Conservation (phyloP, 2,329 filamentous ascomycete genomes). For the Pseudopithomyces maydicus region DNA sequence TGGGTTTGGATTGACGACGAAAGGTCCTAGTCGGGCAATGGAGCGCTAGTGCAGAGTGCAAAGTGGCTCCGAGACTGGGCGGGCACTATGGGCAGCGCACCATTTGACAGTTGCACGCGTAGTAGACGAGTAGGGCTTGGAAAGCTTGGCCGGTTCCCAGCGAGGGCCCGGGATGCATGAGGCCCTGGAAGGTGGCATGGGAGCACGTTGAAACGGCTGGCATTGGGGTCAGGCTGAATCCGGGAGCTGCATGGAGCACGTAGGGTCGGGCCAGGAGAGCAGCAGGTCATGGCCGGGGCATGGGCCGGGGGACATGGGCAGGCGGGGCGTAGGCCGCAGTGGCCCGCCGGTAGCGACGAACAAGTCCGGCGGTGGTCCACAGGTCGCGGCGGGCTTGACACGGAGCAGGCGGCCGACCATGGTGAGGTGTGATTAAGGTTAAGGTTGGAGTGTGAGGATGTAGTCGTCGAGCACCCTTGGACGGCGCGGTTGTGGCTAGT, state of each 20-base stretch:
- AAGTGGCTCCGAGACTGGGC: not conserved
- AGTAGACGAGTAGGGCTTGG: not conserved
- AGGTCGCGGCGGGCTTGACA: not conserved
- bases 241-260: slow-evolving; percentile 4
- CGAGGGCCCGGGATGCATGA: not conserved
- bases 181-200: not conserved
- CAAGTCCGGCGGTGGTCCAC: not conserved
- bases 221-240: slow-evolving; percentile 7
- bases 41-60: slow-evolving; percentile 5
- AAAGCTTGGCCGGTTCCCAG: slow-evolving; percentile 7
- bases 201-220: slow-evolving; percentile 5
- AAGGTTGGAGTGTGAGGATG: slow-evolving; percentile 10
- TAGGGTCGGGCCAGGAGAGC: not conserved
- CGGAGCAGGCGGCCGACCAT: not conserved
- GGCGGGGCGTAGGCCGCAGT: slow-evolving; percentile 3
- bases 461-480: not conserved
- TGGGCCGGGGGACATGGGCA: not conserved
- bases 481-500: not conserved
- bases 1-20: not conserved
- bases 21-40: not conserved
- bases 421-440: slow-evolving; percentile 16
- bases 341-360: slow-evolving; percentile 1
- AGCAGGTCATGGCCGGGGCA: not conserved
- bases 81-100: not conserved
- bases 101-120: not conserved